These are phyloP conservation scores for Aegilops umbellulata DNA, from an alignment of 176 grass and related monocot species.

Conservation along the genomic window DNA sequence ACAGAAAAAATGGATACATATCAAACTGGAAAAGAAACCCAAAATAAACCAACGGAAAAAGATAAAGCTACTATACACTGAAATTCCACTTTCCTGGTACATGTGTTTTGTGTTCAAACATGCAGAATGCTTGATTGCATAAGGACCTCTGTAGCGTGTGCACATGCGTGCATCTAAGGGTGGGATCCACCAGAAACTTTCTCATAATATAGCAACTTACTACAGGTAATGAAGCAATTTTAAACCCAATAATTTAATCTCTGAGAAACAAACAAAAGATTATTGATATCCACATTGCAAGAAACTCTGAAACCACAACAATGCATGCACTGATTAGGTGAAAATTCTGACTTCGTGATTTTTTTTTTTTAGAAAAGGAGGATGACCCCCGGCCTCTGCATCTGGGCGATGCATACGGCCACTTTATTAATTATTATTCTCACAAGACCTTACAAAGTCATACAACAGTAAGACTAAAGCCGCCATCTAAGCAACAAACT, in stretches of 20 bases:
- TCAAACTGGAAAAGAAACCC: neutral
- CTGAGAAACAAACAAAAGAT: slow-evolving; percentile 8
- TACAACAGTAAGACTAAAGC: too few species aligned
- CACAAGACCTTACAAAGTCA: too few species aligned
- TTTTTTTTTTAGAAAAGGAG: too few species aligned
- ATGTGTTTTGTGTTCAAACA: neutral
- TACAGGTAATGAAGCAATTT: neutral
- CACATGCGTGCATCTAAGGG: neutral
- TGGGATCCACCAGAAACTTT: neutral
- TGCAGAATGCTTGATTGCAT: neutral
- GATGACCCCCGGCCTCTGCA: too few species aligned
- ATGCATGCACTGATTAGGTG: neutral
- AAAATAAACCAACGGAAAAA: neutral
- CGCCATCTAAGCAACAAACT: too few species aligned
- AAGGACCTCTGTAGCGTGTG: neutral
- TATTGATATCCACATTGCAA: neutral
- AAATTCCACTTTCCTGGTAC: neutral
- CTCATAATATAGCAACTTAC: neutral
- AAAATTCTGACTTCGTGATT: neutral
- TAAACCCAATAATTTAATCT: neutral
- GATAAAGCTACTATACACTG: neutral
- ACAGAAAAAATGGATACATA: neutral
- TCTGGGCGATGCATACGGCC: too few species aligned
- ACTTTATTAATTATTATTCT: too few species aligned
- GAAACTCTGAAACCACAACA: neutral